A percentile compares a stretch with the other conserved stretches of the same genome.
phyloP scores from a whole-genome alignment of 2,329 filamentous ascomycete genomes.

The Ophiostoma quercus region DNA sequence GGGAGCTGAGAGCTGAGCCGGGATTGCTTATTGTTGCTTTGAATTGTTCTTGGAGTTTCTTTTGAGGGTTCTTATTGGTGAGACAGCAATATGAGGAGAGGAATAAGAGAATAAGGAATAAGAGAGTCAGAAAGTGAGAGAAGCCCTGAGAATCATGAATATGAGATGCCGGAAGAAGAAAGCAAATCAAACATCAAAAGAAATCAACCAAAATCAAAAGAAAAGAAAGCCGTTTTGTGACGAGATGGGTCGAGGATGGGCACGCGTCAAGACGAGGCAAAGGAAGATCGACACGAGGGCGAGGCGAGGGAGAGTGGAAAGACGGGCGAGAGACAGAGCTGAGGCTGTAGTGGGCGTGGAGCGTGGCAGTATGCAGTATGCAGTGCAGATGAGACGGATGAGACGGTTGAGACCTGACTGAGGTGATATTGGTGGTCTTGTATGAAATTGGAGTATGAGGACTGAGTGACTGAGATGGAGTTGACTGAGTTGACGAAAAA shows the following conservation, averaged over 20 bases:
- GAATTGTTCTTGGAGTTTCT: not conserved
- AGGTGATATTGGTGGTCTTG: constrained; percentile 8
- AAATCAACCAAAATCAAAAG: not conserved
- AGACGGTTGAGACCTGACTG: not conserved
- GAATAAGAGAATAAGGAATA: not conserved
- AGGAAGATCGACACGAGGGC: constrained; percentile 16
- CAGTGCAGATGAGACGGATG: not conserved
- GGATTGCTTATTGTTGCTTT: not conserved
- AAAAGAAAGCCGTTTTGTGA: constrained; percentile 2
- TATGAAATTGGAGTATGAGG: not conserved
- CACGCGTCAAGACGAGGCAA: constrained; percentile 9
- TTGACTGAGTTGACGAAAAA: too few species aligned
- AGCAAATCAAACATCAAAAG: not conserved
- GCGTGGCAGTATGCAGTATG: not conserved
- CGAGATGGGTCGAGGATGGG: constrained; percentile 5
- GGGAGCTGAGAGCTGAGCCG: constrained; percentile 9
- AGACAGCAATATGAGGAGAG: not conserved
- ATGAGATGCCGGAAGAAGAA: not conserved
- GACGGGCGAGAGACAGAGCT: constrained; percentile 10
- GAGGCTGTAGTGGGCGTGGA: not conserved
- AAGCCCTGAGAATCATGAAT: not conserved
- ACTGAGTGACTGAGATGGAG: too few species aligned
- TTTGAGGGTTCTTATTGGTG: not conserved
- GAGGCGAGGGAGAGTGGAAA: constrained; percentile 11
- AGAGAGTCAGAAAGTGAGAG: not conserved